Evolutionary conservation across 257 asterid species (phyloP), one percentile per base, ranked within the genome.

Genomic region (Fraxinus pennsylvanica): DNA sequence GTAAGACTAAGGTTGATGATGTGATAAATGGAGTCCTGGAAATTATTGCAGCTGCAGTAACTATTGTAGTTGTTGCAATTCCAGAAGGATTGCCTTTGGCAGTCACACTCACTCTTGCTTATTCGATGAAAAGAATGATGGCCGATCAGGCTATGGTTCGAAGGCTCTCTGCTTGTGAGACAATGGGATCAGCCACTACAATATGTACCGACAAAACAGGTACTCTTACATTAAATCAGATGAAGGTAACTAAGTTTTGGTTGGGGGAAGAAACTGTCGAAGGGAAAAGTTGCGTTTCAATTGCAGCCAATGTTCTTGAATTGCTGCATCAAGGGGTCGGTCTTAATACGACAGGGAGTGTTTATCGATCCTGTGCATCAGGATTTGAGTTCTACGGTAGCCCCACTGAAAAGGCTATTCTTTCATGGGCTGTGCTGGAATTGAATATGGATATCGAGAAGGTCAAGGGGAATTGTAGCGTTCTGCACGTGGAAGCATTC

Each of bases 341-440:
- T 25, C 75, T 84, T 14, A 89, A 89, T 82, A 86, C 94, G 0
- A 88, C 94, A 22, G 94, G 92, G 4, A 72, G 87, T 43, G 82
- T 84, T 17, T 83, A 75, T 61, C 81, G 6, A 75, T 61, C 85
- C 1, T 0, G 57, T 1, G 69, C 36, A 63, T 14, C 83, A 65
- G 13, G 2, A 61, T 27, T 82, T 0, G 94, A 92, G 57, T 89
- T 87, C 85, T 89, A 96, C 0, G 97, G 98, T n/a, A 90, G 93
- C 76, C 98, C 98, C 0, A 93, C 98, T 9, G 98, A 93, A 71
- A 90, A 93, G 81, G 97, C 98, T 5, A 85, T 93, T 27, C 88
- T 93, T n/a, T 86, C 88, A 0, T 93, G 98, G 98, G 96, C 90
- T 3, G 90, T 86, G n/a, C 21, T 4, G 39, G 88, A 87, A 22